phyloP scores from a whole-genome alignment of 352 stramenopile species.

The Phytophthora citrophthora region DNA sequence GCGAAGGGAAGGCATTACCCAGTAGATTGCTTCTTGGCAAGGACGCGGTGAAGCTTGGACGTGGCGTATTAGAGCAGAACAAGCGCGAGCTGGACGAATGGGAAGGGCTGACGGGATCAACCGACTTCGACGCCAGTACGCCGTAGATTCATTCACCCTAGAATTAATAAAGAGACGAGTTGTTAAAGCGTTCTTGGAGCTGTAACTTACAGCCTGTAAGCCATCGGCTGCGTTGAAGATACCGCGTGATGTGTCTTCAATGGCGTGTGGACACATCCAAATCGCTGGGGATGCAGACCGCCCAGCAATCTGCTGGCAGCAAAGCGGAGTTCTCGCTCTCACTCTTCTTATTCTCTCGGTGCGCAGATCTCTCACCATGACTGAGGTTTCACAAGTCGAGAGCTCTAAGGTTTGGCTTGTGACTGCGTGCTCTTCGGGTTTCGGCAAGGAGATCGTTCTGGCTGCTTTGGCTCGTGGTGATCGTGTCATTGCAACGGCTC shows the following conservation, averaged over 20 bases:
- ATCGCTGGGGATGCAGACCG: constrained; percentile 9
- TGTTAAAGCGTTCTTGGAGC: background rate
- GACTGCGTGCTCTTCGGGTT: constrained; percentile 56
- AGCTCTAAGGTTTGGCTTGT: constrained; percentile 56
- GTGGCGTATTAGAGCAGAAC: constrained; percentile 24
- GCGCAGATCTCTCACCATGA: constrained; percentile 15
- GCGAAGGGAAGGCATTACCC: constrained; percentile 29
- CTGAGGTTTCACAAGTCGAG: constrained; percentile 11
- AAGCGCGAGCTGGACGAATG: constrained; percentile 32
- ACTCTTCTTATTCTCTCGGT: constrained; percentile 22
- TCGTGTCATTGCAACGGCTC: constrained; percentile 56
- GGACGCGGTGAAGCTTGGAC: constrained; percentile 32
- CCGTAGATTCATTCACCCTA: constrained; percentile 12
- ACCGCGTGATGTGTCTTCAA: constrained; percentile 26
- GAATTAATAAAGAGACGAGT: constrained; percentile 18
- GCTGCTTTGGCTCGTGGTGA: constrained; percentile 50
- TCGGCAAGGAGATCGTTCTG: constrained; percentile 53
- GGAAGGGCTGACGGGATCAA: constrained; percentile 30
- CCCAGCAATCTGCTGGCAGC: constrained; percentile 5
- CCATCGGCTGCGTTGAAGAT: constrained; percentile 5
- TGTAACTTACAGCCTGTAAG: background rate
- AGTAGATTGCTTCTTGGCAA: constrained; percentile 35
- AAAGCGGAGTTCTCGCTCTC: constrained; percentile 1
- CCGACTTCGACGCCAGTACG: constrained; percentile 27
- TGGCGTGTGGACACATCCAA: constrained; percentile 12